phyloP scores from a whole-genome alignment of 2,329 filamentous ascomycete species.

The Aspergillus jensenii region DNA sequence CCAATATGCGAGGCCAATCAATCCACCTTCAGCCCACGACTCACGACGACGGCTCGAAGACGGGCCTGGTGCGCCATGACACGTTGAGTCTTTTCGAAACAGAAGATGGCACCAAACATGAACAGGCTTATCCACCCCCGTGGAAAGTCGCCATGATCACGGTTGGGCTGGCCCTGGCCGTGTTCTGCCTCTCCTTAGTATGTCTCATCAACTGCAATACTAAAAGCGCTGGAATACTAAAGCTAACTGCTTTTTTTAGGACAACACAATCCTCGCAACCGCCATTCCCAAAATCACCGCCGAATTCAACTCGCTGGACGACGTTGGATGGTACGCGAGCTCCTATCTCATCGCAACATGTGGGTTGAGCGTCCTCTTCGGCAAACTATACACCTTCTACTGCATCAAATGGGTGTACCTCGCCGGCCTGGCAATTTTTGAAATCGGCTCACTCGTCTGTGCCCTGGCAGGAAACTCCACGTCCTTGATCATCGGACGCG shows the following conservation, averaged over 20 bases:
- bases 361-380: not conserved
- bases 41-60: too few species aligned
- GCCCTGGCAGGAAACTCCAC: too few species aligned
- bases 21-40: too few species aligned
- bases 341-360: not conserved
- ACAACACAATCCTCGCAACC: not conserved
- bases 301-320: not conserved
- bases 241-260: not conserved
- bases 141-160: constrained; percentile 4
- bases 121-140: not conserved
- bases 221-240: too few species aligned
- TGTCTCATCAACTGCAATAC: too few species aligned
- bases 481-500: too few species aligned
- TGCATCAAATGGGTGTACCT: not conserved
- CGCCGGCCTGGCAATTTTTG: not conserved
- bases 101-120: not conserved
- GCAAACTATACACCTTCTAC: not conserved
- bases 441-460: too few species aligned
- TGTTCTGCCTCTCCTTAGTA: not conserved
- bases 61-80: too few species aligned
- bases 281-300: not conserved
- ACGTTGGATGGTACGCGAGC: not conserved
- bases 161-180: constrained; percentile 2
- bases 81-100: not conserved
- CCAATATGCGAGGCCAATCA: too few species aligned